Conservation (phyloP, 2,329 filamentous ascomycete species). For the Penicillium hesseltinei region DNA sequence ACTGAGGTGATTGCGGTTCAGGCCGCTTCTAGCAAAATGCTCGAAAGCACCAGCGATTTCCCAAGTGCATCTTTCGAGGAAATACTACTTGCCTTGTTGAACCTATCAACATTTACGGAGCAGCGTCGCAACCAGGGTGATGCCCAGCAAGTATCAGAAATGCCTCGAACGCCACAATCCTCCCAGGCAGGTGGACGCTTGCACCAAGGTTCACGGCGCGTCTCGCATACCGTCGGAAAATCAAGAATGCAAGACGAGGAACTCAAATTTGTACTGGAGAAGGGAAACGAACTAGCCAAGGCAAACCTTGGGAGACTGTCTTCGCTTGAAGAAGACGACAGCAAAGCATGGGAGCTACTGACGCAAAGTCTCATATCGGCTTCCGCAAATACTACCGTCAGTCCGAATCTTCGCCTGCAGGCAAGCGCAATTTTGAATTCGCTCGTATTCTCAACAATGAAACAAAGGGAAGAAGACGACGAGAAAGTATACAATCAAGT, state of each 20-base stretch:
- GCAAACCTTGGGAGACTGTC: constrained; percentile 76
- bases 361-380: constrained; percentile 54
- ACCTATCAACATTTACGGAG: constrained; percentile 55
- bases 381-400: constrained; percentile 38
- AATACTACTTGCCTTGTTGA: constrained; percentile 72
- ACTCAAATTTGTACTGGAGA: constrained; percentile 61
- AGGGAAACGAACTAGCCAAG: constrained; percentile 68
- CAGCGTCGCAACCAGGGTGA: constrained; percentile 49
- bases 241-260: constrained; percentile 45
- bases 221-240: constrained; percentile 43
- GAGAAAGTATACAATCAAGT: constrained; percentile 57
- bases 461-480: constrained; percentile 36
- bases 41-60: constrained; percentile 91
- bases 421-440: constrained; percentile 63
- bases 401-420: constrained; percentile 41
- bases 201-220: constrained; percentile 40
- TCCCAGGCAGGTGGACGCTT: constrained; percentile 29
- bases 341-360: constrained; percentile 74
- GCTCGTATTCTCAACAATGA: constrained; percentile 45
- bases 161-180: constrained; percentile 24
- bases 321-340: constrained; percentile 57
- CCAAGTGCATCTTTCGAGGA: constrained; percentile 77
- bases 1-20: constrained; percentile 85
- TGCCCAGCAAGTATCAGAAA: constrained; percentile 56
- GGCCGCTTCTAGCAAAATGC: constrained; percentile 76